phyloP scores from a whole-genome alignment of 257 asterid species.

The Solanum commersonii region DNA sequence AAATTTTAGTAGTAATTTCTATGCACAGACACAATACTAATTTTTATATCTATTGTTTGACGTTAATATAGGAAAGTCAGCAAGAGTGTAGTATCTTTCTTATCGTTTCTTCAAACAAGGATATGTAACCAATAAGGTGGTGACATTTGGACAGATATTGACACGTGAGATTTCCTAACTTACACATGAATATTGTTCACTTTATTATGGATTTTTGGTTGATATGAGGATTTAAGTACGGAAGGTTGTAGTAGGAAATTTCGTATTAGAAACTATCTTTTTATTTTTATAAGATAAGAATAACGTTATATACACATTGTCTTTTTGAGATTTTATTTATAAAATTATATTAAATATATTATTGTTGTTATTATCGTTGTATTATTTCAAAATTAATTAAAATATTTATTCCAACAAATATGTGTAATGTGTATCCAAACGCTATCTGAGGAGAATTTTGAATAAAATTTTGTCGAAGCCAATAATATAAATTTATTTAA shows the following conservation, averaged over 20 bases:
- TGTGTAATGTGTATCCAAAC: neutral
- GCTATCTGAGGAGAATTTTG: neutral
- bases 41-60: neutral
- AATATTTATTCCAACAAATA: neutral
- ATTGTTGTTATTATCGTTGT: too few relatives aligned
- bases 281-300: too few relatives aligned
- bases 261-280: too few relatives aligned
- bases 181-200: neutral
- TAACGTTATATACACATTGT: too few relatives aligned
- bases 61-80: neutral
- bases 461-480: neutral
- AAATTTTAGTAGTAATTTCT: neutral
- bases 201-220: too few relatives aligned
- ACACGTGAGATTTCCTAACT: neutral
- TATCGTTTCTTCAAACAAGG: neutral
- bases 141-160: neutral
- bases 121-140: neutral
- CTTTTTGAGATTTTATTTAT: fast-evolving
- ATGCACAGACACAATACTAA: too few relatives aligned
- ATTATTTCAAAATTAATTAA: neutral
- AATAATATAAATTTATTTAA: neutral
- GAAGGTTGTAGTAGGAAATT: too few relatives aligned
- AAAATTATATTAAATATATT: too few relatives aligned
- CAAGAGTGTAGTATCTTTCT: neutral
- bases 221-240: too few relatives aligned